Evolutionary conservation across 352 stramenopile species (phyloP).

Genomic region (Phytopythium helicoides): DNA sequence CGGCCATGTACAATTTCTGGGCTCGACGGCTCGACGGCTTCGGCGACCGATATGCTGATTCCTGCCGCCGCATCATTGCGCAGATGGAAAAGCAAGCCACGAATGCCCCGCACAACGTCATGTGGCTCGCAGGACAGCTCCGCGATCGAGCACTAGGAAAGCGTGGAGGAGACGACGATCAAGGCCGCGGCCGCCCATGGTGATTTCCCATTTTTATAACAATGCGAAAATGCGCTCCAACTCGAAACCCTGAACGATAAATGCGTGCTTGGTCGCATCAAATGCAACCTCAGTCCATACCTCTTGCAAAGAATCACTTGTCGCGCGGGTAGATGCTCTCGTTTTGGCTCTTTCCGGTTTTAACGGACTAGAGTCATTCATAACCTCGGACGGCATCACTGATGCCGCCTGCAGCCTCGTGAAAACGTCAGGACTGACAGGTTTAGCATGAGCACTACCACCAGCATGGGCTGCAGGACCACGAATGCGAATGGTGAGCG

Average conservation of each 20-base stretch:
- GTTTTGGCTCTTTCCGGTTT: not conserved
- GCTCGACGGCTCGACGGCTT: conserved; percentile 61
- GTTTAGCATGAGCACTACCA: not conserved
- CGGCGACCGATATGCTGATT: conserved; percentile 66
- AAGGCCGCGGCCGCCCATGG: not conserved
- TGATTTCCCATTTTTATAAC: too few species aligned
- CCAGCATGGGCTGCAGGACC: not conserved
- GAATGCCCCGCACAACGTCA: conserved; percentile 39
- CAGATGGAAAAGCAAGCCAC: conserved; percentile 67
- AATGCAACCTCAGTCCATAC: conserved; percentile 41
- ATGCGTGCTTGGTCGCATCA: conserved; percentile 22
- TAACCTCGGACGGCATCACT: conserved; percentile 1
- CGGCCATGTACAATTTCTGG: conserved; percentile 74
- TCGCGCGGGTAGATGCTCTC: not conserved
- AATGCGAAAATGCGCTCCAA: not conserved
- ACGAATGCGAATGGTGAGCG: not conserved
- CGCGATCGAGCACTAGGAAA: conserved; percentile 34
- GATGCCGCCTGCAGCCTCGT: conserved; percentile 23
- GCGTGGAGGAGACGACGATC: conserved; percentile 12
- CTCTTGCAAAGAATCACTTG: not conserved
- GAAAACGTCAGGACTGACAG: conserved; percentile 24
- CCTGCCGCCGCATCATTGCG: conserved; percentile 44
- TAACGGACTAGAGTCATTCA: conserved; percentile 6
- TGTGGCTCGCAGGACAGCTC: conserved; percentile 49
- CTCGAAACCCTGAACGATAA: conserved; percentile 51